Conservation (phyloP, 192 early-diverging fungal genomes). For the Chytriomyces hyalinus region DNA sequence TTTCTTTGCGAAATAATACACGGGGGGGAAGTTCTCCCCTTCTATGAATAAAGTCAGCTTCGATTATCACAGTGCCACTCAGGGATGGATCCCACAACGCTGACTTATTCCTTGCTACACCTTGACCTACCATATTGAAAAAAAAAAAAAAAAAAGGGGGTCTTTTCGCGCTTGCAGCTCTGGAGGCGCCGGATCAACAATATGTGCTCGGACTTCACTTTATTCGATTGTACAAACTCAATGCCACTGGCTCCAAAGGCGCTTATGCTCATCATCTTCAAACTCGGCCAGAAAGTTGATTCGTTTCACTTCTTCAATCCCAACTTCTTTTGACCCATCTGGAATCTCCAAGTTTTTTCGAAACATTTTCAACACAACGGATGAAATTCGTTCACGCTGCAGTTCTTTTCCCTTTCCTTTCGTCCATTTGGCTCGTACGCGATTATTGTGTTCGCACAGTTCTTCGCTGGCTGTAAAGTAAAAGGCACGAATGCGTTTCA, state of each 20-base stretch:
- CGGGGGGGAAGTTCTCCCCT: neutral
- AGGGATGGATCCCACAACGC: no score
- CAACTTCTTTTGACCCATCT: slow-evolving; percentile 53
- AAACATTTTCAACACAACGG: slow-evolving; percentile 61
- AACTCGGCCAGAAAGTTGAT: slow-evolving; percentile 69
- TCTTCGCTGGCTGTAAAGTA: slow-evolving; percentile 60
- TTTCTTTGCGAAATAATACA: no score
- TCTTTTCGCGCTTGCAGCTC: neutral
- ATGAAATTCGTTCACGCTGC: slow-evolving; percentile 48
- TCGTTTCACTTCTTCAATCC: slow-evolving; percentile 63
- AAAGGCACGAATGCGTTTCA: slow-evolving; percentile 59
- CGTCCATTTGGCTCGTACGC: slow-evolving; percentile 62
- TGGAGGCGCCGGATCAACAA: neutral
- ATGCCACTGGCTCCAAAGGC: slow-evolving; percentile 60
- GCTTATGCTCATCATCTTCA: slow-evolving; percentile 49
- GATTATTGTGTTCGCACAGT: slow-evolving; percentile 80
- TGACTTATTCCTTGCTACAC: no score
- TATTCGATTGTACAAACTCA: neutral
- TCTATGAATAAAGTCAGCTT: neutral
- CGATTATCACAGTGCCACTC: no score
- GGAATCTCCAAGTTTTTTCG: slow-evolving; percentile 44
- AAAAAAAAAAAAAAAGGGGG: no score
- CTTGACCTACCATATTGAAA: no score
- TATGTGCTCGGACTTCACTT: no score
- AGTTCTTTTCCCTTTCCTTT: slow-evolving; percentile 25